phyloP scores from a whole-genome alignment of 805 yeast species.

The Monosporozyma servazzii region DNA sequence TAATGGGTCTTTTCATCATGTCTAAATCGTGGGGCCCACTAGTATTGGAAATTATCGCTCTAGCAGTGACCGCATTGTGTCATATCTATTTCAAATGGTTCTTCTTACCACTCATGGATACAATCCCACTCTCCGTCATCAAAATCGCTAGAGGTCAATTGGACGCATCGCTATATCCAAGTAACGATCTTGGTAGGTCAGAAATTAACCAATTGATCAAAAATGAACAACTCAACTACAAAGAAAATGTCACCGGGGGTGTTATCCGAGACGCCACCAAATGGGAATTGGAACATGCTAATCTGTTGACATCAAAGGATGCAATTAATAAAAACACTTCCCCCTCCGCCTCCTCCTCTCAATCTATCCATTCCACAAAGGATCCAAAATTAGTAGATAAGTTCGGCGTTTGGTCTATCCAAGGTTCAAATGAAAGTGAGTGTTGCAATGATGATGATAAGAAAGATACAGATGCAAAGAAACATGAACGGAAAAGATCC shows the following conservation, averaged over 20 bases:
- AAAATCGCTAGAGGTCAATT: slow-evolving; percentile 32
- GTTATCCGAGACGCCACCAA: slow-evolving; percentile 25
- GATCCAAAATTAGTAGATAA: neutral
- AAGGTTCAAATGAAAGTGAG: slow-evolving; percentile 1
- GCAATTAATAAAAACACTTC: too few relatives aligned
- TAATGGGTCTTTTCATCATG: slow-evolving; percentile 65
- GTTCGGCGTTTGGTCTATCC: neutral
- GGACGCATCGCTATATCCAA: slow-evolving; percentile 42
- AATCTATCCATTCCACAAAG: neutral
- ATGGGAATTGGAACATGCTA: slow-evolving; percentile 23
- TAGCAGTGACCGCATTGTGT: slow-evolving; percentile 47
- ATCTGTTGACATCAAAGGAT: slow-evolving; percentile 18
- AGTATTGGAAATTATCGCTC: slow-evolving; percentile 53
- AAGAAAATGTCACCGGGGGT: slow-evolving; percentile 20
- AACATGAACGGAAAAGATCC: slow-evolving; percentile 3
- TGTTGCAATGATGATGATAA: neutral
- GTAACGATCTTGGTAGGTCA: slow-evolving; percentile 51
- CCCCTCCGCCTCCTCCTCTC: too few relatives aligned
- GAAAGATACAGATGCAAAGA: neutral
- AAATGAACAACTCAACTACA: slow-evolving; percentile 16
- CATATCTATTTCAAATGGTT: slow-evolving; percentile 51
- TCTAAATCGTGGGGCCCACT: slow-evolving; percentile 73
- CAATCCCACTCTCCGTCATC: slow-evolving; percentile 57
- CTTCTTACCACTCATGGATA: slow-evolving; percentile 55
- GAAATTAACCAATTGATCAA: slow-evolving; percentile 49